A percentile compares a stretch with the other conserved stretches of the same genome.
These are phyloP conservation scores for Fusarium newnesense DNA, from an alignment of 2,329 filamentous ascomycete genomes.

Conservation along the genomic window DNA sequence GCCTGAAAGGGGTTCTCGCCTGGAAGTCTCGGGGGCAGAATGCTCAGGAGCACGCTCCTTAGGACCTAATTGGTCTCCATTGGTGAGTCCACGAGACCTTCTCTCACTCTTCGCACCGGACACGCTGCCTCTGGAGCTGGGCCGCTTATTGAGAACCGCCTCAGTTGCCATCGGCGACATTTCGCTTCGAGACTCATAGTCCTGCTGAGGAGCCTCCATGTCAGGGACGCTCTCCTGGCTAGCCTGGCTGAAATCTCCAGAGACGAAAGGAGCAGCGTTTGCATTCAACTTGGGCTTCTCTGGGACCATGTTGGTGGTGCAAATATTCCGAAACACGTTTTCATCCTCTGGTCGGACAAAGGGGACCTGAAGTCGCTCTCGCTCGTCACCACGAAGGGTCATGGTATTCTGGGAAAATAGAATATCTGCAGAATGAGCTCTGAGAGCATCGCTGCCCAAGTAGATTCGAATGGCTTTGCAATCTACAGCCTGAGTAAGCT, in stretches of 20 bases:
- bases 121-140: constrained; percentile 47
- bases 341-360: constrained; percentile 94
- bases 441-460: constrained; percentile 87
- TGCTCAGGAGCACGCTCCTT: constrained; percentile 42
- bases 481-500: constrained; percentile 49
- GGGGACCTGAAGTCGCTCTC: constrained; percentile 87
- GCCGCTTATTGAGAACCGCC: constrained; percentile 49
- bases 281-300: constrained; percentile 70
- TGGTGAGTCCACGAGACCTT: constrained; percentile 42
- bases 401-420: constrained; percentile 92
- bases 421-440: constrained; percentile 88
- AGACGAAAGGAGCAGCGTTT: constrained; percentile 55
- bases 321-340: constrained; percentile 79
- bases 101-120: constrained; percentile 59
- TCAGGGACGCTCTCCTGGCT: constrained; percentile 29
- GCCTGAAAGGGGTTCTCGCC: constrained; percentile 62
- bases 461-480: constrained; percentile 81
- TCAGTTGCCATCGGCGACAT: constrained; percentile 52
- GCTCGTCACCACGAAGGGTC: constrained; percentile 85
- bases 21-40: constrained; percentile 45
- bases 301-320: constrained; percentile 66
- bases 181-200: constrained; percentile 41
- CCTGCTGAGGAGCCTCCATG: constrained; percentile 34
- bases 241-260: constrained; percentile 48
- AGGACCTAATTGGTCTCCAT: constrained; percentile 36